Conservation (phyloP, 139 green algal genomes). For the Asterochloris sp. region DNA sequence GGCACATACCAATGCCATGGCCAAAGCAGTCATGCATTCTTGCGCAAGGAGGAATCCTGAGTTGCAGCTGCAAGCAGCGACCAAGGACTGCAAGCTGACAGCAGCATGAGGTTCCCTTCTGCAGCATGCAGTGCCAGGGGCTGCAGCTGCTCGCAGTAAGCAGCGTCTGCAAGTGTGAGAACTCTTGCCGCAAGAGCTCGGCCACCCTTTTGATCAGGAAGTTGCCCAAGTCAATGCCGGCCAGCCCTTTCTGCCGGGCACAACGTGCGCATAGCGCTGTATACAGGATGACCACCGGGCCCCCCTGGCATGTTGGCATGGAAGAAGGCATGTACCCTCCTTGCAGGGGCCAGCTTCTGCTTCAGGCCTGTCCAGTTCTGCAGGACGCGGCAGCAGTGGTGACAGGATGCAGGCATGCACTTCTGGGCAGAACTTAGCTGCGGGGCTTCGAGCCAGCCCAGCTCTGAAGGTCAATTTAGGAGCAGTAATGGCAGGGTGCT, state of each 20-base stretch:
- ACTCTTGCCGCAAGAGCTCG: slow-evolving; percentile 22
- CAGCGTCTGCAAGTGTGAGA: slow-evolving; percentile 40
- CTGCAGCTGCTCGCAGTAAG: slow-evolving; percentile 43
- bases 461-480: too few relatives aligned
- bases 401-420: too few relatives aligned
- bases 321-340: slow-evolving; percentile 63
- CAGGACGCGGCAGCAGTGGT: slow-evolving; percentile 4
- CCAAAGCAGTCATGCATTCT: too few relatives aligned
- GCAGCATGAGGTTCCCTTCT: too few relatives aligned
- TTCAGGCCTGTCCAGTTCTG: slow-evolving; percentile 50
- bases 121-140: too few relatives aligned
- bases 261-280: slow-evolving; percentile 46
- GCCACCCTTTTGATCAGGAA: slow-evolving; percentile 74
- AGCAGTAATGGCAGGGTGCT: too few relatives aligned
- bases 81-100: too few relatives aligned
- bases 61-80: too few relatives aligned
- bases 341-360: slow-evolving; percentile 38
- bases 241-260: slow-evolving; percentile 51
- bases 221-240: slow-evolving; percentile 76
- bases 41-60: too few relatives aligned
- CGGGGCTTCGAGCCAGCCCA: too few relatives aligned
- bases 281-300: slow-evolving; percentile 76
- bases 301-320: slow-evolving; percentile 63
- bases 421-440: too few relatives aligned
- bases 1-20: too few relatives aligned